These are phyloP conservation scores for Cladobotryum protrusum DNA, from an alignment of 2,329 filamentous ascomycete genomes.

Conservation along the genomic window DNA sequence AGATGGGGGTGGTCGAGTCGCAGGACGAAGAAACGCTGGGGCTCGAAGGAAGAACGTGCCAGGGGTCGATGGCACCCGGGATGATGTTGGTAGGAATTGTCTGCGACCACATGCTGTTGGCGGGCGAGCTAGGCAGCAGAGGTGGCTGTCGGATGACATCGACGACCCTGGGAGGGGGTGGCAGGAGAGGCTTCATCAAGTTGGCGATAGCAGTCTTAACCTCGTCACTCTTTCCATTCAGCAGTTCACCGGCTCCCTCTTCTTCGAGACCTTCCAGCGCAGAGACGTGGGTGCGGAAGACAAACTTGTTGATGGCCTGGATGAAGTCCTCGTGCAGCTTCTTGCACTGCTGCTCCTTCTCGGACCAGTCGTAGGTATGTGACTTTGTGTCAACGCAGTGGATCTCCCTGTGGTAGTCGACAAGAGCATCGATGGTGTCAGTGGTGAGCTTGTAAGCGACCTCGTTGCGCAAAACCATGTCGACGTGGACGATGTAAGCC, in stretches of 20 bases:
- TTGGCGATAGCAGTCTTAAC: conserved; percentile 82
- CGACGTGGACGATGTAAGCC: conserved; percentile 97
- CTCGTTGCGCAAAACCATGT: conserved; percentile 97
- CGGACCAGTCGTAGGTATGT: conserved; percentile 88
- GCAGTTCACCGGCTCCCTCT: conserved; percentile 87
- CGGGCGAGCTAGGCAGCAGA: conserved; percentile 75
- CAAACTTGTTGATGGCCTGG: conserved; percentile 94
- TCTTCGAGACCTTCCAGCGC: conserved; percentile 95
- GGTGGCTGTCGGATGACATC: conserved; percentile 83
- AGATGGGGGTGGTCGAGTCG: conserved; percentile 66
- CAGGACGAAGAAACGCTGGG: conserved; percentile 68
- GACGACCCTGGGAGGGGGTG: conserved; percentile 78
- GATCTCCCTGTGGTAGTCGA: conserved; percentile 94
- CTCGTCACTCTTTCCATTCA: conserved; percentile 86
- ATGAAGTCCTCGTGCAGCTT: conserved; percentile 96
- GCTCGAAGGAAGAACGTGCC: conserved; percentile 87
- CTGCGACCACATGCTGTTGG: conserved; percentile 76
- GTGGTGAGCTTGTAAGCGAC: conserved; percentile 96
- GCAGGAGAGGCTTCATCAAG: conserved; percentile 82
- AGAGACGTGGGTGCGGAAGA: conserved; percentile 81
- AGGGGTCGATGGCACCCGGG: conserved; percentile 66
- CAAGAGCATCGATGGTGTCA: conserved; percentile 86
- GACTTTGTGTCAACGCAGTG: conserved; percentile 87
- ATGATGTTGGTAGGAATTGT: conserved; percentile 57
- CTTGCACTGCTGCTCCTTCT: conserved; percentile 94